Percentiles rank a stretch among this genome's conserved stretches.
Evolutionary conservation across 495 filamentous ascomycete species (phyloP).

Genomic region (Tuber umbilicatum): DNA sequence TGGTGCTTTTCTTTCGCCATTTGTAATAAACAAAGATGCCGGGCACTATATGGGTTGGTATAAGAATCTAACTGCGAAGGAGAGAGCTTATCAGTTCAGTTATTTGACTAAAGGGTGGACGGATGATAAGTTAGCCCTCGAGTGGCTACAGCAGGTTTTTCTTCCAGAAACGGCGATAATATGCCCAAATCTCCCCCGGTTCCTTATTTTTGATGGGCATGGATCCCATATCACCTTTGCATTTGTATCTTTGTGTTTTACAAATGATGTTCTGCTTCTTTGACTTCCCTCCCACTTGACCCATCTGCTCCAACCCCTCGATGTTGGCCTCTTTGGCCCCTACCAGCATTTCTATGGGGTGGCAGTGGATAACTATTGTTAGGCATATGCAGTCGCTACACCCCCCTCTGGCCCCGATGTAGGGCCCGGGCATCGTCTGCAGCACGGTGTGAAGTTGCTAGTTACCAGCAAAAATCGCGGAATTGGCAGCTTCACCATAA

Average conservation of each 20-base stretch:
- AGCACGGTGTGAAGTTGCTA: too few relatives aligned
- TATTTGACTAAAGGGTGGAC: conserved; percentile 12
- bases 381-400: too few relatives aligned
- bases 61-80: background rate
- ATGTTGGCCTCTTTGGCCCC: conserved; percentile 8
- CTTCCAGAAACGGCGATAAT: background rate
- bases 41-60: conserved; percentile 7
- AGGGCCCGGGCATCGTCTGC: too few relatives aligned
- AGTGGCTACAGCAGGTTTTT: conserved; percentile 19
- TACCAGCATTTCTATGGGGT: conserved; percentile 7
- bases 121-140: background rate
- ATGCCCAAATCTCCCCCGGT: background rate
- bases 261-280: too few relatives aligned
- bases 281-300: background rate
- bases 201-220: too few relatives aligned
- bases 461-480: too few relatives aligned
- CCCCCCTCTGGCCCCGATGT: too few relatives aligned
- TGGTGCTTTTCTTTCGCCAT: conserved; percentile 9
- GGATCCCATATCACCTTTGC: too few relatives aligned
- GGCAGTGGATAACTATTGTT: conserved; percentile 9
- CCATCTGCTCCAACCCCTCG: conserved; percentile 7
- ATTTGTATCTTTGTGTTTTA: too few relatives aligned
- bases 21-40: conserved; percentile 1
- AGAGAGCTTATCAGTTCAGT: conserved; percentile 1
- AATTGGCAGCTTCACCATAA: too few relatives aligned